phyloP scores from a whole-genome alignment of 495 filamentous ascomycete genomes.

The Penicillium taxi region DNA sequence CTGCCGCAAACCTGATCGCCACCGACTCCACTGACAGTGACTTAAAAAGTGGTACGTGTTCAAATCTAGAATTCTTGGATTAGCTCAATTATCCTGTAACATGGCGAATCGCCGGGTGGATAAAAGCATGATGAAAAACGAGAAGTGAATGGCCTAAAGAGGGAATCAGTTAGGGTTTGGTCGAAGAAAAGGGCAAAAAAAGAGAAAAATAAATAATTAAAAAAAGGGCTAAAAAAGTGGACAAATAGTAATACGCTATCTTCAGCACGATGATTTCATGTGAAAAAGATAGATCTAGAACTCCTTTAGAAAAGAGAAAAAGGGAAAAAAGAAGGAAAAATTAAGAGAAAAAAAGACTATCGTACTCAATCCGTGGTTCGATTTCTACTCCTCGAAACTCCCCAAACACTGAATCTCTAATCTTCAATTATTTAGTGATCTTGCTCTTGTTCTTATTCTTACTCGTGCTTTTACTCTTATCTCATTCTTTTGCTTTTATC shows the following conservation, averaged over 20 bases:
- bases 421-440: neutral
- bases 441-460: neutral
- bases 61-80: too few species aligned
- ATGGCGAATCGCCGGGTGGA: too few species aligned
- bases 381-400: neutral
- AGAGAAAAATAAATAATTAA: neutral
- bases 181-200: neutral
- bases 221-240: too few species aligned
- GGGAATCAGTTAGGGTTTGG: too few species aligned
- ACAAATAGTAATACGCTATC: too few species aligned
- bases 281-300: neutral
- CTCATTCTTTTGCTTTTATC: neutral
- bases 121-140: too few species aligned
- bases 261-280: neutral
- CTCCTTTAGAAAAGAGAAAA: neutral
- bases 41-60: too few species aligned
- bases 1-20: too few species aligned
- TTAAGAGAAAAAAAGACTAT: neutral
- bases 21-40: too few species aligned
- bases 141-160: too few species aligned
- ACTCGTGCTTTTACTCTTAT: too few species aligned
- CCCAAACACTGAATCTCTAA: neutral
- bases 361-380: slow-evolving; percentile 1
- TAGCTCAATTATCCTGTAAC: too few species aligned
- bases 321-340: neutral